These are phyloP conservation scores for Novymonas esmeraldas DNA, from an alignment of 208 protist genomes.

Conservation along the genomic window DNA sequence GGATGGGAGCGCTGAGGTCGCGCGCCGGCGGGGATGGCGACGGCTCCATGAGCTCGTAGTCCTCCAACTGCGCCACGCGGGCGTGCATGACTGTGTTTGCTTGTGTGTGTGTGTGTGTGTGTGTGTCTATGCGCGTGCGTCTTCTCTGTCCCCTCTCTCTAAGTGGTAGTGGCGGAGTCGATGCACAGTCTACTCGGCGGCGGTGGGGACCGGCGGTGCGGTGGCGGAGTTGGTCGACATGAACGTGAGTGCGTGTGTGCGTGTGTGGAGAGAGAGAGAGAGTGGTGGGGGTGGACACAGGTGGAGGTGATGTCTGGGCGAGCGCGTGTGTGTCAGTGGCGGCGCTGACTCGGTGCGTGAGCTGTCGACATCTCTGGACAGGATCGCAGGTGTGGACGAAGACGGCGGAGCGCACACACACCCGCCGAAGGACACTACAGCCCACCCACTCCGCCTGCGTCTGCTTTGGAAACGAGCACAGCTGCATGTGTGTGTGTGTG, in stretches of 20 bases:
- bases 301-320: not conserved
- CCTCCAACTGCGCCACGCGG: slow-evolving; percentile 4
- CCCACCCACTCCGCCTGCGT: no score
- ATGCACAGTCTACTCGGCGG: no score
- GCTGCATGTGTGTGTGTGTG: not conserved
- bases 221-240: no score
- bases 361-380: not conserved
- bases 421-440: no score
- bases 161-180: no score
- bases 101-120: not conserved
- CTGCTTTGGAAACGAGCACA: no score
- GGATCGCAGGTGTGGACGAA: no score
- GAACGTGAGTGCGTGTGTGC: not conserved
- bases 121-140: no score
- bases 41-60: slow-evolving; percentile 22
- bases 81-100: not conserved
- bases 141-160: no score
- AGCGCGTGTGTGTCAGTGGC: not conserved
- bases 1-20: not conserved
- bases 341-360: not conserved
- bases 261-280: not conserved
- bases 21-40: slow-evolving; percentile 26
- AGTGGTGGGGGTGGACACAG: not conserved
- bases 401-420: no score
- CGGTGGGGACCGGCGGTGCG: no score